Evolutionary conservation across 495 filamentous ascomycete genomes (phyloP).

Genomic region (Delitschia confertaspora): DNA sequence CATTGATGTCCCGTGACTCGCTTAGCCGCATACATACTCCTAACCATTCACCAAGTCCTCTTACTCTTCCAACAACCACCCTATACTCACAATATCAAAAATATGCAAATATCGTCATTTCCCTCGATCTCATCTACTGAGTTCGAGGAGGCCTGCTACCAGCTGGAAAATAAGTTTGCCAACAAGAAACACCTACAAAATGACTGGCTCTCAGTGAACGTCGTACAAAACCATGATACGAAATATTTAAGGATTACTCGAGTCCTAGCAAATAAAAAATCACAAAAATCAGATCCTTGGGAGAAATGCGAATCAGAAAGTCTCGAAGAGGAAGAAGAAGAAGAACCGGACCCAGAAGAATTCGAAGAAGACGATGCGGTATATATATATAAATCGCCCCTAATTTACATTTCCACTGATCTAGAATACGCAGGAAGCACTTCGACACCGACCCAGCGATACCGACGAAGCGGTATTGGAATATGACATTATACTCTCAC

Average conservation of each 20-base stretch:
- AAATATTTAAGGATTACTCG: conserved; percentile 8
- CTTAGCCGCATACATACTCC: too few species aligned
- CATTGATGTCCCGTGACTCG: too few species aligned
- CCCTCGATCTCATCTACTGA: conserved; percentile 6
- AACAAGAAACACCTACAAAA: conserved; percentile 2
- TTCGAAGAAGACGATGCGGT: conserved; percentile 6
- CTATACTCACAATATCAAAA: neutral
- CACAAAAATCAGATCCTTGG: neutral
- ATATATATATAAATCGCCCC: neutral
- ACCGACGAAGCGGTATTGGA: neutral
- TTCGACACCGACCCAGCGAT: neutral
- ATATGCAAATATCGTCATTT: neutral
- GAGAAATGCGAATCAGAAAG: neutral
- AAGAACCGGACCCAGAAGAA: neutral
- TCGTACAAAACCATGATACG: neutral
- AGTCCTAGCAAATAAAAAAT: neutral
- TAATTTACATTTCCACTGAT: neutral
- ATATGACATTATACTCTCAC: conserved; percentile 24
- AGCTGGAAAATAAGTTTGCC: neutral
- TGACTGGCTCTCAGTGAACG: conserved; percentile 9
- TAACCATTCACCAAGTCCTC: conserved; percentile 1
- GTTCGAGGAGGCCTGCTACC: conserved; percentile 8
- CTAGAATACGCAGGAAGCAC: conserved; percentile 11
- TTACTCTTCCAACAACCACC: neutral
- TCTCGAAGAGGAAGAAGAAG: conserved; percentile 3